Conservation (phyloP, 2,329 filamentous ascomycete species). For the Acarospora socialis region DNA sequence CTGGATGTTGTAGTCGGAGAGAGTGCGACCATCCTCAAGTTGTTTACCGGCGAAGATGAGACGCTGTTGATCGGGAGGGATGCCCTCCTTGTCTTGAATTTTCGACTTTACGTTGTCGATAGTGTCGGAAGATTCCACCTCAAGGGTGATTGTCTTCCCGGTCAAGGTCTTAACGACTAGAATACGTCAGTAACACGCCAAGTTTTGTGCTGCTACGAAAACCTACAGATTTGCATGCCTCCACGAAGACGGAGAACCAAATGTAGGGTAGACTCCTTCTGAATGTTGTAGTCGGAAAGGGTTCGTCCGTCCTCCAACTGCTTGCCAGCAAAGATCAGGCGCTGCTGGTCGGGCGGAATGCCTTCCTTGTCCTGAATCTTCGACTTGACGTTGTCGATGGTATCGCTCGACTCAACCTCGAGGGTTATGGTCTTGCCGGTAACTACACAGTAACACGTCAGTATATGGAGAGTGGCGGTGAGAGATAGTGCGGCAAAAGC, state of each 20-base stretch:
- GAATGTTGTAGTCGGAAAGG: constrained; percentile 41
- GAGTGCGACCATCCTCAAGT: constrained; percentile 82
- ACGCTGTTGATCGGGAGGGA: constrained; percentile 90
- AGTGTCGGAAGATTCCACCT: constrained; percentile 62
- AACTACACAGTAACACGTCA: constrained; percentile 30
- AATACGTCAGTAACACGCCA: constrained; percentile 11
- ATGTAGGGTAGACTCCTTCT: constrained; percentile 54
- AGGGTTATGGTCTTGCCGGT: constrained; percentile 44
- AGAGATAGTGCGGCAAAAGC: constrained; percentile 12
- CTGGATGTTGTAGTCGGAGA: constrained; percentile 90
- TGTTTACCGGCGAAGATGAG: constrained; percentile 95
- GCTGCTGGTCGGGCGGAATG: constrained; percentile 44
- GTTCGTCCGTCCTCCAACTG: constrained; percentile 44
- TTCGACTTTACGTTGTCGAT: constrained; percentile 96
- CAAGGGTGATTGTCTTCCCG: constrained; percentile 51
- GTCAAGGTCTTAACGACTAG: constrained; percentile 44
- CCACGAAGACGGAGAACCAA: constrained; percentile 60
- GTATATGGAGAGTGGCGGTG: constrained; percentile 15
- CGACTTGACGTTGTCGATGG: constrained; percentile 42
- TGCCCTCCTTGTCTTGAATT: constrained; percentile 96
- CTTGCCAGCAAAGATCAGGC: constrained; percentile 44
- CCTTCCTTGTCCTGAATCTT: constrained; percentile 48
- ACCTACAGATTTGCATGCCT: constrained; percentile 49
- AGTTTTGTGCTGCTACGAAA: neutral
- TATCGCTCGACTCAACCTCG: constrained; percentile 35